Conservation (phyloP, 2,329 filamentous ascomycete species). For the Fusarium sp. region DNA sequence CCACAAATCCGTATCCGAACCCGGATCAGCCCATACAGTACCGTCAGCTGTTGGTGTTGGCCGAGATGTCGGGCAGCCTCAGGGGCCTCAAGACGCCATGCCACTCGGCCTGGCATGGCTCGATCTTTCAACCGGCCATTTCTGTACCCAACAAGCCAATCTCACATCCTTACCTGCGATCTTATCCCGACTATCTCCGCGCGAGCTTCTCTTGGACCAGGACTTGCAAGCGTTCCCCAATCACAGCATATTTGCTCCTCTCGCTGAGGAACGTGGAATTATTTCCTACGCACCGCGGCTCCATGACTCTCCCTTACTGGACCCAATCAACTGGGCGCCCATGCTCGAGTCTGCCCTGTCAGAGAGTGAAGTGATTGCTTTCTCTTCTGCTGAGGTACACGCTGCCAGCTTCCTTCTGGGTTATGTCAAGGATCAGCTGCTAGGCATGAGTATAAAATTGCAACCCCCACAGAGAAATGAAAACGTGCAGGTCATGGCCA, state of each 20-base stretch:
- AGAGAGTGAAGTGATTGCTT: conserved; percentile 62
- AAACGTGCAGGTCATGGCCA: conserved; percentile 82
- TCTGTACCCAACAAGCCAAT: conserved; percentile 84
- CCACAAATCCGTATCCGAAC: conserved; percentile 34
- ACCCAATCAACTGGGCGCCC: conserved; percentile 74
- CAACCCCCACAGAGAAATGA: conserved; percentile 84
- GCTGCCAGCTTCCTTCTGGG: conserved; percentile 86
- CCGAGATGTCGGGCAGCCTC: conserved; percentile 26
- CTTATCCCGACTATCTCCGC: conserved; percentile 83
- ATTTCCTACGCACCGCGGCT: conserved; percentile 78
- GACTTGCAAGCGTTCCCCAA: conserved; percentile 67
- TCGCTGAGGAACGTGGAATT: conserved; percentile 80
- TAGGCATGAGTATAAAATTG: conserved; percentile 81
- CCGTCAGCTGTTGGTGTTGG: conserved; percentile 41
- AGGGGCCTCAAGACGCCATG: conserved; percentile 29
- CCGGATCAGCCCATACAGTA: conserved; percentile 34
- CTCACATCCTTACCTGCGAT: conserved; percentile 80
- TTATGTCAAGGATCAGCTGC: conserved; percentile 84
- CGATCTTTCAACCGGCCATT: conserved; percentile 94
- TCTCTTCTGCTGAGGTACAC: conserved; percentile 75
- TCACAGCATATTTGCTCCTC: conserved; percentile 72
- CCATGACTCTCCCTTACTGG: conserved; percentile 57
- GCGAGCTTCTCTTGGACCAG: conserved; percentile 85
- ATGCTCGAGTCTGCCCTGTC: conserved; percentile 82
- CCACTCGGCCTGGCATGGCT: conserved; percentile 88